These are phyloP conservation scores for Podospora pseudoanserina DNA, from an alignment of 495 filamentous ascomycete genomes.

Conservation along the genomic window DNA sequence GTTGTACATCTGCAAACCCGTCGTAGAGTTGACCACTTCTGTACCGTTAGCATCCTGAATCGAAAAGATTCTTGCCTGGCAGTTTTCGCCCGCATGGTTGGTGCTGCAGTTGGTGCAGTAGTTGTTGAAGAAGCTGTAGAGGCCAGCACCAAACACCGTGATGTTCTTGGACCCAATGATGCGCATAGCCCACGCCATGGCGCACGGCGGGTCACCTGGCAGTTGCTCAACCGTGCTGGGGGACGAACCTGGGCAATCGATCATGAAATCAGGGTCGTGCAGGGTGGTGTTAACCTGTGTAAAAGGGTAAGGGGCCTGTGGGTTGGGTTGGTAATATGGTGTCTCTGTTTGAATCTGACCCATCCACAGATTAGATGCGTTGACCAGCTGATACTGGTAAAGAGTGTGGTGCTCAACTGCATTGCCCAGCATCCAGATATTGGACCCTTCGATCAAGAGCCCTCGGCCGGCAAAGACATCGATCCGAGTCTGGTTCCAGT, in stretches of 20 bases:
- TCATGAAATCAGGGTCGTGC: conserved; percentile 69
- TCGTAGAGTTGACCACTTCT: background rate
- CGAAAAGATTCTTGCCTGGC: conserved; percentile 70
- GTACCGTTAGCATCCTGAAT: conserved; percentile 6
- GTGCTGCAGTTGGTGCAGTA: conserved; percentile 73
- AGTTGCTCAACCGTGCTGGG: conserved; percentile 27
- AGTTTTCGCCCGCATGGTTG: conserved; percentile 57
- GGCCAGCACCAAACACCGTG: conserved; percentile 67
- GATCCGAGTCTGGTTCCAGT: conserved; percentile 66
- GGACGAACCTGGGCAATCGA: conserved; percentile 42
- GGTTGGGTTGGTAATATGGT: conserved; percentile 85
- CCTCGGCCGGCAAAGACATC: conserved; percentile 85
- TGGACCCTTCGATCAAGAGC: conserved; percentile 63
- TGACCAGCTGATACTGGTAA: conserved; percentile 78
- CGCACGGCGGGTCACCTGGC: conserved; percentile 39
- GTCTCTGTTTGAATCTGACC: conserved; percentile 85
- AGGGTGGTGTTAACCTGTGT: conserved; percentile 55
- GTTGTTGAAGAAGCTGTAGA: conserved; percentile 85
- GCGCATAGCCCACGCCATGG: conserved; percentile 72
- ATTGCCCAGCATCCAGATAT: conserved; percentile 67
- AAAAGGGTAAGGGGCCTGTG: conserved; percentile 65
- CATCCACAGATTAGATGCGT: conserved; percentile 76
- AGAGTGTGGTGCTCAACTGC: conserved; percentile 80
- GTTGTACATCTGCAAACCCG: conserved; percentile 26
- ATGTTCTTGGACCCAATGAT: conserved; percentile 62